Conservation (phyloP, 164 flowering plant species). For the Aristolochia contorta region DNA sequence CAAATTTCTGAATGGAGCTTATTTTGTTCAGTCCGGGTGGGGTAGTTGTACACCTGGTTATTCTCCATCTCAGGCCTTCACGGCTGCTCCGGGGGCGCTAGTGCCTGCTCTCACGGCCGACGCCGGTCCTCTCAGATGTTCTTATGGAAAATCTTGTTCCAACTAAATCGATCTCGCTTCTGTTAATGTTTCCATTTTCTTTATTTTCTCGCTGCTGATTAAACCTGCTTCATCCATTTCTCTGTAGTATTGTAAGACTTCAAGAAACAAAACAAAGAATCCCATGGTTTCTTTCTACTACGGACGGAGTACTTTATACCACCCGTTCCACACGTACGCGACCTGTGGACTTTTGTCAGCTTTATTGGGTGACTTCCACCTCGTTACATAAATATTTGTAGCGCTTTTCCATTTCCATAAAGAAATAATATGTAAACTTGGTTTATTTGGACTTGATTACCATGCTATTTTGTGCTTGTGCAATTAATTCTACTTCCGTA, state of each 20-base stretch:
- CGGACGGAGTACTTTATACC: too few species aligned
- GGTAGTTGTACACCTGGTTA: conserved; percentile 52
- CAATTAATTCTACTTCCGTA: too few species aligned
- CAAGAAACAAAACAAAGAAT: too few species aligned
- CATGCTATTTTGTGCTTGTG: too few species aligned
- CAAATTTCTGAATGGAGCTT: conserved; percentile 61
- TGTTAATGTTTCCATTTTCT: neutral
- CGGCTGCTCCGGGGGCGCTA: conserved; percentile 31
- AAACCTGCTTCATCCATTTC: too few species aligned
- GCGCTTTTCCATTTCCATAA: too few species aligned
- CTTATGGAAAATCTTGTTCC: conserved; percentile 25
- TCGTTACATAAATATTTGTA: too few species aligned
- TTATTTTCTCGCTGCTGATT: neutral
- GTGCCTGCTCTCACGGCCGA: conserved; percentile 48
- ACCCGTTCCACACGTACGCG: neutral
- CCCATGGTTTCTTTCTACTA: too few species aligned
- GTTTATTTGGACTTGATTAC: too few species aligned
- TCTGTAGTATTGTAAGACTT: neutral
- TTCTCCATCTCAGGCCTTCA: conserved; percentile 27
- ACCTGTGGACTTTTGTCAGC: neutral
- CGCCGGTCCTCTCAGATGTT: conserved; percentile 52
- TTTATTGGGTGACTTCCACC: too few species aligned
- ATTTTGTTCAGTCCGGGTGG: conserved; percentile 65
- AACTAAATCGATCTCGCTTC: neutral
- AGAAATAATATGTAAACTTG: too few species aligned